Conservation (phyloP, 208 protist genomes). For the Strigomonas culicis region DNA sequence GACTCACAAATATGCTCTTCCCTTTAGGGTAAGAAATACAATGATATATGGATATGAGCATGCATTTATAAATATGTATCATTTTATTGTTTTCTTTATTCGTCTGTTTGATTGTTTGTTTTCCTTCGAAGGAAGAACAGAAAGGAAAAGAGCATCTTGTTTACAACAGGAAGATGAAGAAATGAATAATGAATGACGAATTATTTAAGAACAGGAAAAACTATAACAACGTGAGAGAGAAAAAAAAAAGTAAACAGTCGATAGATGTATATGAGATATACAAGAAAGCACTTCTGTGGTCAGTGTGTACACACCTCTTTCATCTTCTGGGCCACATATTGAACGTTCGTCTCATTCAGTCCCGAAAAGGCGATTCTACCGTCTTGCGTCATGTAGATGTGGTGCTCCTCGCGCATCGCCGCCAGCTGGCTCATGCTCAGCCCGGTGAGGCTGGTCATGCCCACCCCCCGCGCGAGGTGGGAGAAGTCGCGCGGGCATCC, state of each 20-base stretch:
- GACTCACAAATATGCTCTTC: too few species aligned
- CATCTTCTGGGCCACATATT: conserved; percentile 69
- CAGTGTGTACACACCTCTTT: conserved; percentile 45
- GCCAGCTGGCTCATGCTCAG: conserved; percentile 76
- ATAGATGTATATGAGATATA: neutral
- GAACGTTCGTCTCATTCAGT: conserved; percentile 60
- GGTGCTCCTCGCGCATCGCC: conserved; percentile 40
- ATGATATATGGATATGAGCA: too few species aligned
- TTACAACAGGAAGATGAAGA: conserved; percentile 9
- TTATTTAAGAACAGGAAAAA: neutral
- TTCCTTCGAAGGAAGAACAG: too few species aligned
- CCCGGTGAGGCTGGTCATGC: conserved; percentile 97
- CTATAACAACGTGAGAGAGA: conserved; percentile 1
- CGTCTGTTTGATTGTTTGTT: too few species aligned
- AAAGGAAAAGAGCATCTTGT: too few species aligned
- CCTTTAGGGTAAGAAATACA: too few species aligned
- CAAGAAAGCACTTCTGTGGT: conserved; percentile 9
- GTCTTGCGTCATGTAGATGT: conserved; percentile 76
- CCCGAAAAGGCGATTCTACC: conserved; percentile 77
- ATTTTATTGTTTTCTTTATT: too few species aligned
- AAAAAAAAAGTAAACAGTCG: conserved; percentile 3
- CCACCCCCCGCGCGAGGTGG: conserved; percentile 93
- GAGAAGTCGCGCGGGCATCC: conserved; percentile 80
- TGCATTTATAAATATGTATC: too few species aligned
- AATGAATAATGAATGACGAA: too few species aligned